These are phyloP conservation scores for Calycina marina DNA, from an alignment of 2,329 filamentous ascomycete genomes.

Conservation along the genomic window DNA sequence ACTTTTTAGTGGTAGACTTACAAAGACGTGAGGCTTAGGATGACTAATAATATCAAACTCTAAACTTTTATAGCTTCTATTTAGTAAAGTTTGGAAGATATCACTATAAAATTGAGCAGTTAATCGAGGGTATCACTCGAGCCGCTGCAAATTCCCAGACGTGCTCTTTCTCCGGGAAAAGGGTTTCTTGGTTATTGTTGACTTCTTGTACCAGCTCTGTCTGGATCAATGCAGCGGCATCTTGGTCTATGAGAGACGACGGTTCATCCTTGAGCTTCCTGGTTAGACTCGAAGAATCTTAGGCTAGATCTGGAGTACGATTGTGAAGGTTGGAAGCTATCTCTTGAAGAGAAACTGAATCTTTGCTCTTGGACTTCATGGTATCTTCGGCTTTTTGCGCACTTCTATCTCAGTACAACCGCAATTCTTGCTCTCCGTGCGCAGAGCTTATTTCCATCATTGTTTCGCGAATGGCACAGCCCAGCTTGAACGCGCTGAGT, in stretches of 20 bases:
- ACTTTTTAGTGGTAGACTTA: no score
- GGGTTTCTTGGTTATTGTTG: conserved; percentile 17
- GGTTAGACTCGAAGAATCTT: neutral
- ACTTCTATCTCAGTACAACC: no score
- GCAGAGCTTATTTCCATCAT: neutral
- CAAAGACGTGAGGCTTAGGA: no score
- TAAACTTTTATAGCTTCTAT: no score
- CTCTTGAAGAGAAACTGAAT: conserved; percentile 4
- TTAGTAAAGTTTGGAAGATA: neutral
- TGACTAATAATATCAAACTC: no score
- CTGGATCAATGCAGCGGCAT: conserved; percentile 13
- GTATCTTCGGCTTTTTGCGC: no score
- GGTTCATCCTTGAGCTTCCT: conserved; percentile 1
- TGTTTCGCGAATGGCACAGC: conserved; percentile 9
- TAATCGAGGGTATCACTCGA: conserved; percentile 1
- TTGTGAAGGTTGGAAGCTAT: conserved; percentile 12
- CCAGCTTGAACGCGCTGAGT: conserved; percentile 12
- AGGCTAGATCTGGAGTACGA: conserved; percentile 13
- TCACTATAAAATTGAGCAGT: no score
- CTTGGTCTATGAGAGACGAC: neutral
- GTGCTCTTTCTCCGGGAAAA: conserved; percentile 15
- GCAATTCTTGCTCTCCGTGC: no score
- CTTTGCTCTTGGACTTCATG: neutral
- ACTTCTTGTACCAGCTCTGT: conserved; percentile 17
- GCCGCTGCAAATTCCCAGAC: conserved; percentile 18